Conservation (phyloP, 2,329 filamentous ascomycete species). For the Neoscytalidium dimidiatum region DNA sequence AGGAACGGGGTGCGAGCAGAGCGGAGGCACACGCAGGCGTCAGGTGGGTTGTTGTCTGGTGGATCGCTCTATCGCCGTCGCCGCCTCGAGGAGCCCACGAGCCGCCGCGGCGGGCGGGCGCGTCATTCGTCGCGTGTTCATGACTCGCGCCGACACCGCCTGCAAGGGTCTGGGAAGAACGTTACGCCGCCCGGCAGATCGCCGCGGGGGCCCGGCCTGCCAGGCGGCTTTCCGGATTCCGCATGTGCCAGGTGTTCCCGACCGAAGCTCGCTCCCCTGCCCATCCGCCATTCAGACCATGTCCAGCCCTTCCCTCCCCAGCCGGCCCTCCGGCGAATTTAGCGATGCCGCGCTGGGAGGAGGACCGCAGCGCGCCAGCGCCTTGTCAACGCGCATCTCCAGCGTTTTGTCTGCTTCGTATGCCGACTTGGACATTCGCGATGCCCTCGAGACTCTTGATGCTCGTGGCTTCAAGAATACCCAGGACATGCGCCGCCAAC, state of each 20-base stretch:
- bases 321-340: slow-evolving; percentile 16
- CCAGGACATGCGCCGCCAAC: slow-evolving; percentile 73
- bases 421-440: slow-evolving; percentile 86
- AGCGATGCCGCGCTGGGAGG: slow-evolving; percentile 9
- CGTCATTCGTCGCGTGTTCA: slow-evolving; percentile 13
- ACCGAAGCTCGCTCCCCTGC: slow-evolving; percentile 9
- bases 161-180: neutral
- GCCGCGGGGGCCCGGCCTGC: neutral
- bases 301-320: slow-evolving; percentile 7
- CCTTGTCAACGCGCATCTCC: slow-evolving; percentile 79
- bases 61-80: neutral
- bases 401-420: slow-evolving; percentile 89
- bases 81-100: neutral
- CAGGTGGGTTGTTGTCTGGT: slow-evolving; percentile 4
- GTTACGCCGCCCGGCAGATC: neutral
- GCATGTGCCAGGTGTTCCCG: neutral
- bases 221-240: neutral
- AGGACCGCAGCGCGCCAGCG: slow-evolving; percentile 48
- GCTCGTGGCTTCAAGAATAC: slow-evolving; percentile 70
- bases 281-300: neutral
- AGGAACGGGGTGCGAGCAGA: neutral
- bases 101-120: slow-evolving; percentile 6
- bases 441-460: slow-evolving; percentile 79
- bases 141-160: neutral
- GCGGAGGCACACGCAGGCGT: neutral